Conservation (phyloP, 768 basidiomycete species). For the Lactarius evosmus region DNA sequence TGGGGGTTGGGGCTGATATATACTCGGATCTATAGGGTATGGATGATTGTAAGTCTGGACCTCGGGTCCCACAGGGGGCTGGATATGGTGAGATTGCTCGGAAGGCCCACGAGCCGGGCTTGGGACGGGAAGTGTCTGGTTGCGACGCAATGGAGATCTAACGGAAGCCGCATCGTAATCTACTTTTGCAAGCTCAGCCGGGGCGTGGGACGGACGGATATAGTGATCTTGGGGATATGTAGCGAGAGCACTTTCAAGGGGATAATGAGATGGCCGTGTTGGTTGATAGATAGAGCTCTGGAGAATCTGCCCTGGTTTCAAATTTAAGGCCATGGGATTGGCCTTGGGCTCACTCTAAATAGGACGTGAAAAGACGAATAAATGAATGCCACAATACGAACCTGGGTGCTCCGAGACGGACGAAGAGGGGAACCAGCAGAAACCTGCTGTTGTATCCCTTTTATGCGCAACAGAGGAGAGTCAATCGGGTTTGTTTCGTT, state of each 20-base stretch:
- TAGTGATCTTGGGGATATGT: constrained; percentile 18
- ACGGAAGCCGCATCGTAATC: background rate
- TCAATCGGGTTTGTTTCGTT: constrained; percentile 17
- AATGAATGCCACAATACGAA: background rate
- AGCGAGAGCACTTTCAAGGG: constrained; percentile 14
- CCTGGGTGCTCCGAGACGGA: constrained; percentile 11
- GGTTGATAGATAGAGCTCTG: constrained; percentile 28
- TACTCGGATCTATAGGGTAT: background rate
- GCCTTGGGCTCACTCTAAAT: constrained; percentile 20
- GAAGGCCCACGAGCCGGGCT: background rate
- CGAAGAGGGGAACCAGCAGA: constrained; percentile 4
- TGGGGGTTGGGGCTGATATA: constrained; percentile 1
- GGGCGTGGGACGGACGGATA: constrained; percentile 1
- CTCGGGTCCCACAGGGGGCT: background rate
- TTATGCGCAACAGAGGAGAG: constrained; percentile 16
- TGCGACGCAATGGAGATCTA: constrained; percentile 11
- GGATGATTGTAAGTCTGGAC: constrained; percentile 2
- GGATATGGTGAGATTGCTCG: constrained; percentile 12
- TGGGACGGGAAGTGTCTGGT: constrained; percentile 18
- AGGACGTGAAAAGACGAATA: constrained; percentile 7
- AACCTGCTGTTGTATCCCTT: constrained; percentile 18
- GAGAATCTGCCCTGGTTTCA: constrained; percentile 37
- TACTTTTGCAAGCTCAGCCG: background rate
- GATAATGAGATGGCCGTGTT: constrained; percentile 15
- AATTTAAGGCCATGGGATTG: constrained; percentile 30